phyloP scores from a whole-genome alignment of 2,329 filamentous ascomycete genomes.

The Diaporthe australafricana region DNA sequence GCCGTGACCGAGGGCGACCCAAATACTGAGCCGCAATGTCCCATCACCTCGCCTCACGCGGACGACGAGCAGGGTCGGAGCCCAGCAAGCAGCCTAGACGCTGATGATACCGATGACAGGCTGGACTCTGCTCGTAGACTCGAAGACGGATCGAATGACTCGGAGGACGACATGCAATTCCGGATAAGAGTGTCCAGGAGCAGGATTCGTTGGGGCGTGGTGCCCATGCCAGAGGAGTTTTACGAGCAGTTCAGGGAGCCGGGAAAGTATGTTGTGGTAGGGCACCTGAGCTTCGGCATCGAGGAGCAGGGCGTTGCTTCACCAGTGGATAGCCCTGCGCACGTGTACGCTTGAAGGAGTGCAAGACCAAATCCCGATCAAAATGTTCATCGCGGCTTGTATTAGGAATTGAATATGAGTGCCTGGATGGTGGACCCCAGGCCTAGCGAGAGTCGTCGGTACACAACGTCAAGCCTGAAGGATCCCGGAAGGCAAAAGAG shows the following conservation, averaged over 20 bases:
- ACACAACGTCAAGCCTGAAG: no score
- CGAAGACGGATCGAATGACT: not conserved
- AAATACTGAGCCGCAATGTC: not conserved
- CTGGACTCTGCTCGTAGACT: not conserved
- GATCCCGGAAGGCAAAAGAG: no score
- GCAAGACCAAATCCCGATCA: no score
- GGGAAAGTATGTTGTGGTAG: not conserved
- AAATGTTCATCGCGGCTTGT: no score
- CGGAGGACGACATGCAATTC: not conserved
- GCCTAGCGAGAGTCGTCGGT: no score
- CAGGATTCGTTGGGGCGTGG: slow-evolving; percentile 13
- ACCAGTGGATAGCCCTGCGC: slow-evolving; percentile 44
- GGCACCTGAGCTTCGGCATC: slow-evolving; percentile 10
- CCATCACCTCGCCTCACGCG: not conserved
- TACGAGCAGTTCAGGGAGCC: not conserved
- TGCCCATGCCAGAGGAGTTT: slow-evolving; percentile 1
- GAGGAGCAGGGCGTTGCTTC: not conserved
- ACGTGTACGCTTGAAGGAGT: not conserved
- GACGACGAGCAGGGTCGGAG: not conserved
- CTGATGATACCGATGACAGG: not conserved
- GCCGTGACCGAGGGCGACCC: not conserved
- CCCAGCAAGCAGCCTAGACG: not conserved
- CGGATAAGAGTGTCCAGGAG: not conserved
- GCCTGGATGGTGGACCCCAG: no score
- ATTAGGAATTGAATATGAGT: no score